Evolutionary conservation across 495 filamentous ascomycete genomes (phyloP).

Genomic region (Penicillium turbatum): DNA sequence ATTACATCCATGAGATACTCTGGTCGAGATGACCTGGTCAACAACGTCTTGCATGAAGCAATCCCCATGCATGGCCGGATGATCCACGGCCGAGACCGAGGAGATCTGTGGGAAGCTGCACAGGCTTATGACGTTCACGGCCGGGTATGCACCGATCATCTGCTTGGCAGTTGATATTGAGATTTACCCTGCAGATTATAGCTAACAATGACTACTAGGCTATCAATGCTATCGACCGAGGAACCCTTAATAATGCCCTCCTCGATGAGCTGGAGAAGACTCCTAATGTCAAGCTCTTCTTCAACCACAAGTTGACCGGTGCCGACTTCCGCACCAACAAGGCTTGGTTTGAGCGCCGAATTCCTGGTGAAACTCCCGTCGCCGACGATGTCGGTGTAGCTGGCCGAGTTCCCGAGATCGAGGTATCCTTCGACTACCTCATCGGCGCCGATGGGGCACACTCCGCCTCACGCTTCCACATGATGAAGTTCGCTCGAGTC

Average conservation of each 20-base stretch:
- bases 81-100: slow-evolving; percentile 77
- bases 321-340: slow-evolving; percentile 72
- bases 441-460: slow-evolving; percentile 97
- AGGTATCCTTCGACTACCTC: slow-evolving; percentile 82
- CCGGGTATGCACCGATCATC: slow-evolving; percentile 50
- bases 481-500: slow-evolving; percentile 90
- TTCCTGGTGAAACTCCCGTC: slow-evolving; percentile 31
- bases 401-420: slow-evolving; percentile 53
- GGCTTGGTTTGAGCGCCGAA: slow-evolving; percentile 77
- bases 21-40: slow-evolving; percentile 57
- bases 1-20: slow-evolving; percentile 77
- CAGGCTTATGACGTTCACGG: slow-evolving; percentile 91
- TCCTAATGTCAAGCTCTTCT: slow-evolving; percentile 84
- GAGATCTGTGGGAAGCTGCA: slow-evolving; percentile 66
- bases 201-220: slow-evolving; percentile 31
- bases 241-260: slow-evolving; percentile 75
- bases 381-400: slow-evolving; percentile 25
- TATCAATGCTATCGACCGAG: slow-evolving; percentile 68
- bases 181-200: slow-evolving; percentile 3
- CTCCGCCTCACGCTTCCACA: slow-evolving; percentile 78
- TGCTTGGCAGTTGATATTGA: neutral
- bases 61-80: slow-evolving; percentile 97
- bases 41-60: slow-evolving; percentile 67
- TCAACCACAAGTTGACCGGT: slow-evolving; percentile 85
- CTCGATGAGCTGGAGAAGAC: slow-evolving; percentile 78